A percentile compares a stretch with the other conserved stretches of the same genome.
phyloP scores from a whole-genome alignment of 306 rosid species.

The Cicer cuneatum region DNA sequence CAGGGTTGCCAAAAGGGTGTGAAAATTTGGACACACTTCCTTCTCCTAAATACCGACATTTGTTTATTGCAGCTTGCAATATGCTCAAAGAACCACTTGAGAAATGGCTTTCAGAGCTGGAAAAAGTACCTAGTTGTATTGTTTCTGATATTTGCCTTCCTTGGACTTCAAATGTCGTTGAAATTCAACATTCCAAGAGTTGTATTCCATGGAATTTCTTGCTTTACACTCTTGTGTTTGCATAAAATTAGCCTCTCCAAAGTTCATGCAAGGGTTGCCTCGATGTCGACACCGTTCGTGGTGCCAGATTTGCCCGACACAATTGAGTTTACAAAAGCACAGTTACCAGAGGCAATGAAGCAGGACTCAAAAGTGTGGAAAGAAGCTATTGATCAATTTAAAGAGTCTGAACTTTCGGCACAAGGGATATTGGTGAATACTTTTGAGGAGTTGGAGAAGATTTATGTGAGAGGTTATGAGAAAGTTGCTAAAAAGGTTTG shows the following conservation, averaged over 20 bases:
- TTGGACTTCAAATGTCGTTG: constrained; percentile 57
- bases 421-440: constrained; percentile 68
- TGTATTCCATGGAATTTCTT: constrained; percentile 64
- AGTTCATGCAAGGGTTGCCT: constrained; percentile 52
- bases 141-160: constrained; percentile 60
- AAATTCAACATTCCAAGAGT: constrained; percentile 62
- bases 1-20: constrained; percentile 66
- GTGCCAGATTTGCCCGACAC: constrained; percentile 57
- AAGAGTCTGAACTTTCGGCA: constrained; percentile 53
- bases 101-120: constrained; percentile 43
- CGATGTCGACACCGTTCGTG: constrained; percentile 56
- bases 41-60: constrained; percentile 34
- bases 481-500: constrained; percentile 53
- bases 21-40: constrained; percentile 66
- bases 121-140: constrained; percentile 54
- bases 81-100: constrained; percentile 62
- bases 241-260: constrained; percentile 49
- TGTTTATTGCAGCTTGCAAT: constrained; percentile 39
- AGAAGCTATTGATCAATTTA: constrained; percentile 48
- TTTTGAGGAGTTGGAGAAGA: constrained; percentile 58
- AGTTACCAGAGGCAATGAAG: constrained; percentile 59
- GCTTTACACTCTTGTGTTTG: constrained; percentile 65
- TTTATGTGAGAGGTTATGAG: constrained; percentile 47
- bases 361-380: constrained; percentile 38
- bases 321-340: constrained; percentile 65